Percentiles rank a stretch among this genome's conserved stretches.
phyloP scores from a whole-genome alignment of 148 eudicot genomes.

The Diospyros lotus region DNA sequence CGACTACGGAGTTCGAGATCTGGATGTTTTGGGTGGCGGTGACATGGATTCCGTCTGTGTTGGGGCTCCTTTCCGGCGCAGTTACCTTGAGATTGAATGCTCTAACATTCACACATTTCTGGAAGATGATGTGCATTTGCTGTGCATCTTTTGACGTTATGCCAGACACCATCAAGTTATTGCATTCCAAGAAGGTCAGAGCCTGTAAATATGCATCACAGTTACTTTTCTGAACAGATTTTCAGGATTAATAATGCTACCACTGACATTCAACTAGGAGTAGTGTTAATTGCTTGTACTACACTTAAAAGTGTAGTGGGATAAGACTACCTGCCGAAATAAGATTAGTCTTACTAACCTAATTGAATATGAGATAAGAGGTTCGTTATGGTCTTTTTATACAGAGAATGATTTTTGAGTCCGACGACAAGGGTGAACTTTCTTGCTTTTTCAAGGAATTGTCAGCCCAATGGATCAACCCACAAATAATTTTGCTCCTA shows the following conservation, averaged over 20 bases:
- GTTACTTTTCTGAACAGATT: not conserved
- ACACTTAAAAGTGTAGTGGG: too few relatives aligned
- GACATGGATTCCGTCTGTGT: constrained; percentile 89
- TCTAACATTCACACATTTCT: constrained; percentile 43
- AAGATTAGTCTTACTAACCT: too few relatives aligned
- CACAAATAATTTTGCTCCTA: too few relatives aligned
- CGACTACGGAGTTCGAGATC: constrained; percentile 39
- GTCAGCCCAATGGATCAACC: too few relatives aligned
- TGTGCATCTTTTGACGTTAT: constrained; percentile 59
- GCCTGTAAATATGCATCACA: constrained; percentile 41
- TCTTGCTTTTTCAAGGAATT: not conserved
- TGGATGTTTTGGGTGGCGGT: constrained; percentile 45
- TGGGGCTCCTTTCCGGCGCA: constrained; percentile 70
- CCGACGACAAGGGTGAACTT: too few relatives aligned
- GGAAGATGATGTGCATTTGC: constrained; percentile 65
- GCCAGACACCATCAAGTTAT: constrained; percentile 46
- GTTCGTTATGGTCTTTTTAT: too few relatives aligned
- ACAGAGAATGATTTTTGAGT: too few relatives aligned
- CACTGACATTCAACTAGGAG: too few relatives aligned
- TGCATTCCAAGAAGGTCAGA: constrained; percentile 51
- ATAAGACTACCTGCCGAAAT: too few relatives aligned
- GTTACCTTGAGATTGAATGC: constrained; percentile 47
- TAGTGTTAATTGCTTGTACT: too few relatives aligned
- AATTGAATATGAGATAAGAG: too few relatives aligned
- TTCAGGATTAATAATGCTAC: not conserved